phyloP scores from a whole-genome alignment of 148 eudicot genomes.

The Silene latifolia region DNA sequence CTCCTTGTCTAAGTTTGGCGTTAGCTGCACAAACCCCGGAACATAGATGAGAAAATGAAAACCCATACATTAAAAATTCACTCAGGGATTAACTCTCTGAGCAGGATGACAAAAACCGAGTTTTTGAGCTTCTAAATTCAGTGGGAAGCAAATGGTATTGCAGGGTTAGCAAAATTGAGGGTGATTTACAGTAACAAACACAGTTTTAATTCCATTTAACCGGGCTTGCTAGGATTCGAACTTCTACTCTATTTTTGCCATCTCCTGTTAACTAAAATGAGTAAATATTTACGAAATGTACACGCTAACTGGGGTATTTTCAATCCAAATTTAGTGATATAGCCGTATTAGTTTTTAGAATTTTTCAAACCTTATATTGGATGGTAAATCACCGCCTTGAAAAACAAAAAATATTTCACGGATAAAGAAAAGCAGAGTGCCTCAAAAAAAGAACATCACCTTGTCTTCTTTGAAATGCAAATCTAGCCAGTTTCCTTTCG shows the following conservation, averaged over 20 bases:
- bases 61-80: background rate
- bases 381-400: no score
- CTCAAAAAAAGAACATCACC: conserved; percentile 35
- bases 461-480: conserved; percentile 82
- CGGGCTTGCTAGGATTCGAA: background rate
- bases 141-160: background rate
- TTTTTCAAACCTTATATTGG: no score
- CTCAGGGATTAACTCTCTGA: background rate
- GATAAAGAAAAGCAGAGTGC: no score
- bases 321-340: background rate
- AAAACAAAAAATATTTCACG: no score
- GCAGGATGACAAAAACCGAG: background rate
- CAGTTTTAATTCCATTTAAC: background rate
- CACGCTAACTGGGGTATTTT: background rate
- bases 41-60: background rate
- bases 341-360: background rate
- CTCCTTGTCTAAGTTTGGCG: conserved; percentile 68
- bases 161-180: background rate
- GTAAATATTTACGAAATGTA: background rate
- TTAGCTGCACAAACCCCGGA: conserved; percentile 43
- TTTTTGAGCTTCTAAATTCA: background rate
- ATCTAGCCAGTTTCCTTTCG: conserved; percentile 80
- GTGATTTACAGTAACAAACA: background rate
- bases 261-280: background rate
- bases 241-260: background rate